Percentiles rank a stretch among this genome's conserved stretches.
Conservation (phyloP, 2,329 filamentous ascomycete genomes). For the Pseudocercospora fijiensis region DNA sequence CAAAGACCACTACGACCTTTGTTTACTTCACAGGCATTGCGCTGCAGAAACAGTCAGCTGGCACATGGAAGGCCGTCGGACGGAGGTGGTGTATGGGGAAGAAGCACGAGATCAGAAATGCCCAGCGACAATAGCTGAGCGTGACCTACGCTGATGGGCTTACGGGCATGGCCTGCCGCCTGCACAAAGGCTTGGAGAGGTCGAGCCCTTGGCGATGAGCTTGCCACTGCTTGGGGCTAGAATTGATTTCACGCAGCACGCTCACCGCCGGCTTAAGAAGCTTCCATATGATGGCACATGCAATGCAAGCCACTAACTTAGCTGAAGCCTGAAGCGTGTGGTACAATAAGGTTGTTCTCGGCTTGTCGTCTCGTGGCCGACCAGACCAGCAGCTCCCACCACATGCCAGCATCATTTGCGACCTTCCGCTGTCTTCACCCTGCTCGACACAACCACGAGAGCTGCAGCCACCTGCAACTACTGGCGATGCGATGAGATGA, state of each 20-base stretch:
- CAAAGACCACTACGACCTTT: background rate
- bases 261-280: background rate
- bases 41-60: background rate
- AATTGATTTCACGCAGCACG: background rate
- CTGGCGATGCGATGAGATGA: background rate
- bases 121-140: conserved; percentile 4
- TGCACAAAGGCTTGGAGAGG: background rate
- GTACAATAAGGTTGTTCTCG: background rate
- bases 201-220: conserved; percentile 1
- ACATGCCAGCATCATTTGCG: background rate
- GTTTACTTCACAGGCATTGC: background rate
- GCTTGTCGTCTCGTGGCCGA: background rate
- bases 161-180: background rate
- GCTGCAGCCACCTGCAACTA: background rate
- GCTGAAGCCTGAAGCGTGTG: background rate
- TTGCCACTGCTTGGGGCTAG: background rate
- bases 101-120: conserved; percentile 3
- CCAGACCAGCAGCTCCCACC: background rate
- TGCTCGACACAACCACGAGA: background rate
- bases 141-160: conserved; percentile 3
- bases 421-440: background rate
- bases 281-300: background rate
- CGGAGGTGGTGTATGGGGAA: background rate
- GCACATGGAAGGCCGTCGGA: background rate
- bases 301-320: background rate